Conservation (phyloP, 2,329 filamentous ascomycete species). For the Graphiopsis chlorocephala region DNA sequence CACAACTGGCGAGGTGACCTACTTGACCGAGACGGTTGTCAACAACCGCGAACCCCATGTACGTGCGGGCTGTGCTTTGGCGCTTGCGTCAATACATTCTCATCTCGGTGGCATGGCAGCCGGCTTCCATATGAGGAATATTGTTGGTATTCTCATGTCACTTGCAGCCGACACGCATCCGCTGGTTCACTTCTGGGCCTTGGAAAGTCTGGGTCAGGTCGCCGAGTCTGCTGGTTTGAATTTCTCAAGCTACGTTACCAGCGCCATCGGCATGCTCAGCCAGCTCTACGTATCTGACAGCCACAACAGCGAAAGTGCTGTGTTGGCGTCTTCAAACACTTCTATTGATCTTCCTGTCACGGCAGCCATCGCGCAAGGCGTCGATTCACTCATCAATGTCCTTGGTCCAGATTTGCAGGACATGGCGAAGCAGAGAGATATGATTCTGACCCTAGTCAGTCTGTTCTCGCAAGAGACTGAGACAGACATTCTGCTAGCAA, state of each 20-base stretch:
- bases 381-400: slow-evolving; percentile 96
- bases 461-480: slow-evolving; percentile 74
- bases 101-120: slow-evolving; percentile 98
- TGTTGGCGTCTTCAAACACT: slow-evolving; percentile 81
- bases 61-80: slow-evolving; percentile 89
- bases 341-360: slow-evolving; percentile 81
- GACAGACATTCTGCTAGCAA: slow-evolving; percentile 68
- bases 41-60: slow-evolving; percentile 89
- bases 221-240: slow-evolving; percentile 90
- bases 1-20: slow-evolving; percentile 86
- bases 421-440: slow-evolving; percentile 81
- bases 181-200: slow-evolving; percentile 91
- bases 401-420: slow-evolving; percentile 94
- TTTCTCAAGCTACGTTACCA: slow-evolving; percentile 86
- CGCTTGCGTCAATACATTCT: slow-evolving; percentile 87
- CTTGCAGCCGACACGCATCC: slow-evolving; percentile 94
- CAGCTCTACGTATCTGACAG: slow-evolving; percentile 90
- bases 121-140: slow-evolving; percentile 92
- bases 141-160: slow-evolving; percentile 97
- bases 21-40: slow-evolving; percentile 90
- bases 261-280: slow-evolving; percentile 87
- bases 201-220: slow-evolving; percentile 81
- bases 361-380: slow-evolving; percentile 78
- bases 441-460: slow-evolving; percentile 81
- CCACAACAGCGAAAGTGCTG: slow-evolving; percentile 79